These are phyloP conservation scores for Agaricales sp. DNA, from an alignment of 1,284 basidiomycete species.

Conservation along the genomic window DNA sequence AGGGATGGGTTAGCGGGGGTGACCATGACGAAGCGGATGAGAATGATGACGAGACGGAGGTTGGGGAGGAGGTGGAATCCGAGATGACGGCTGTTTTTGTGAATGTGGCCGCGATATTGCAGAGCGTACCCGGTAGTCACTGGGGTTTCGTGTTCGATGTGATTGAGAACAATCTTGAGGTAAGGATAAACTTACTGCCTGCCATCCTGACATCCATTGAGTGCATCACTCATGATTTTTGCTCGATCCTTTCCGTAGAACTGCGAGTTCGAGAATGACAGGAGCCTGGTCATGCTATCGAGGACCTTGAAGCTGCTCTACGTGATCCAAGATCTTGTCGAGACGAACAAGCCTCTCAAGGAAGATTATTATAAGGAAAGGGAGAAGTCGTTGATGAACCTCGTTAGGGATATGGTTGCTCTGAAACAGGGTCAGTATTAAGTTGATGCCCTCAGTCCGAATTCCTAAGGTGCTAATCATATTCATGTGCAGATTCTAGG, in stretches of 20 bases:
- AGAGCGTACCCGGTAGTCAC: conserved; percentile 79
- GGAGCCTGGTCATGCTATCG: neutral
- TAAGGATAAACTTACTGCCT: conserved; percentile 22
- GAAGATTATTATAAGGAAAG: neutral
- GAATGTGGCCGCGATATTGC: conserved; percentile 79
- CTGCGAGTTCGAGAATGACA: neutral
- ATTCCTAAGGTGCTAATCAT: conserved; percentile 5
- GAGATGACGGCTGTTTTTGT: conserved; percentile 69
- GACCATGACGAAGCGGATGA: conserved; percentile 54
- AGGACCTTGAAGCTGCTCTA: neutral
- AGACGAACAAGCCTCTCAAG: neutral
- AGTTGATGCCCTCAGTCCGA: too few relatives aligned
- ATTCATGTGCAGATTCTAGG: conserved; percentile 20
- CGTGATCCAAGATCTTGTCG: neutral
- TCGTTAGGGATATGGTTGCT: neutral
- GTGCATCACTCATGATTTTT: neutral
- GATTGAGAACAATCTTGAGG: conserved; percentile 83
- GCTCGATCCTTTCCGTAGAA: conserved; percentile 1
- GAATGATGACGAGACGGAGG: conserved; percentile 42
- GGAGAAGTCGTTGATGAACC: neutral
- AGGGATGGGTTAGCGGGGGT: conserved; percentile 53
- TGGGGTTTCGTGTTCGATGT: conserved; percentile 93
- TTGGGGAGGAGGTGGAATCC: conserved; percentile 59
- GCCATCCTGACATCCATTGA: neutral
- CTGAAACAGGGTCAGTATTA: neutral